Evolutionary conservation across 306 rosid species (phyloP), one percentile per base, ranked within the genome.

Genomic region (Coriaria nepalensis): DNA sequence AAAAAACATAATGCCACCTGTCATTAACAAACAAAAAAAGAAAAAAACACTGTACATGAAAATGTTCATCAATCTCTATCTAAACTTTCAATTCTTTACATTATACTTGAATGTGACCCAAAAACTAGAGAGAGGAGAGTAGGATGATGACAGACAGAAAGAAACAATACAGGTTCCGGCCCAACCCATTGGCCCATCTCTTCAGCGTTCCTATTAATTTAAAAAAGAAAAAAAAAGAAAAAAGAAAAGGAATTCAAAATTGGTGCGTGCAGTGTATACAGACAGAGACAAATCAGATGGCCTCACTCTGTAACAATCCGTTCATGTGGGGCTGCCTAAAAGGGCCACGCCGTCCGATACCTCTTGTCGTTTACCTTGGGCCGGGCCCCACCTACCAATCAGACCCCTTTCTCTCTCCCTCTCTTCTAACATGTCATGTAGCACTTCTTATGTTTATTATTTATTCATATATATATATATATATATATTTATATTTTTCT

Each of bases 291-390:
- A 55, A 55, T 10, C 12, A 42, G 49, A 47, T 8, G 9, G 34
- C 50, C 43, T 47, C 52, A 8, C 12, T 6, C 34, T 8, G 40
- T 13, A 35, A 11, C 13, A 37, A 35, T 8, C 38, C 12, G 35
- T 37, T 40, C 2, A 10, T 38, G 37, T 15, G 41, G 57, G 57
- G 57, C 39, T 47, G 63, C 78, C 59, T 20, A 77, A 84, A 83
- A 79, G 95, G 71, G 51, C 74, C 80, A 44, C 35, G 50, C 67
- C 86, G 83, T 73, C 81, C 43, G 65, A 39, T 81, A 62, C 56
- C 46, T 2, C 59, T 73, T 77, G 87, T 77, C 78, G 29, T 7
- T 61, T 53, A 57, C 71, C 67, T 62, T 62, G 68, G 75, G 70
- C 69, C 73, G 56, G 73, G 75, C 37, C 68, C 74, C 77, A 47